Evolutionary conservation across 331 rosid species (phyloP), one percentile per base, ranked within the genome.

Genomic region (Quercus phellos): DNA sequence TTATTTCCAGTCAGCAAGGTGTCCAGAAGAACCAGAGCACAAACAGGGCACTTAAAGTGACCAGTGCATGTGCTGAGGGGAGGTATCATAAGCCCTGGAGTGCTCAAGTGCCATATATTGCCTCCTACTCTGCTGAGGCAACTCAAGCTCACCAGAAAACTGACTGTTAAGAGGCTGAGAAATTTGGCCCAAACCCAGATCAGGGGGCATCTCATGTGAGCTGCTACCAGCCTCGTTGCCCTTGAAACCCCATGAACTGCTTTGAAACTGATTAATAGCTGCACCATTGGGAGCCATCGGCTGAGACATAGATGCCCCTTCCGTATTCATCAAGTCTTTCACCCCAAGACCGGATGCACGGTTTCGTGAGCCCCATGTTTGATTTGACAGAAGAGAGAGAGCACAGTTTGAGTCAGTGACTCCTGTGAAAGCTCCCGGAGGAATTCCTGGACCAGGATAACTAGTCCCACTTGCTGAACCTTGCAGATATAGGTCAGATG

Each of bases 341-440:
- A 83, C 80, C 82, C 83, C 92, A 56, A 79, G 88, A 83, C 90
- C 83, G 55, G 88, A 85, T 59, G 81, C 81, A 73, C 86, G 86
- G 86, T 84, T 86, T 88, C 90, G 79, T 71, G 93, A 87, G 85
- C 82, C 92, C 96, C 97, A 92, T 73, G 94, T 68, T 84, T 94
- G 91, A 82, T 84, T 92, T 92, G 98, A 94, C 98, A 94, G 97
- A 94, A 92, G 98, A 92, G 98, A 94, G 98, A 89, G 97, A 94
- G 98, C 97, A 94, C 98, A 89, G 82, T 85, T 92, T 72, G 96
- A 92, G 90, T 90, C 97, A 18, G 91, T 70, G 80, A 84, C 81
- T 74, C 83, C 92, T 19, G 90, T 76, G 87, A 84, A 80, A 81
- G 86, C 97, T 79, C 87, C 93, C 0, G 92, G 83, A 81, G 92